phyloP scores from a whole-genome alignment of 2,329 filamentous ascomycete species.

The Thielaviopsis ethacetica region DNA sequence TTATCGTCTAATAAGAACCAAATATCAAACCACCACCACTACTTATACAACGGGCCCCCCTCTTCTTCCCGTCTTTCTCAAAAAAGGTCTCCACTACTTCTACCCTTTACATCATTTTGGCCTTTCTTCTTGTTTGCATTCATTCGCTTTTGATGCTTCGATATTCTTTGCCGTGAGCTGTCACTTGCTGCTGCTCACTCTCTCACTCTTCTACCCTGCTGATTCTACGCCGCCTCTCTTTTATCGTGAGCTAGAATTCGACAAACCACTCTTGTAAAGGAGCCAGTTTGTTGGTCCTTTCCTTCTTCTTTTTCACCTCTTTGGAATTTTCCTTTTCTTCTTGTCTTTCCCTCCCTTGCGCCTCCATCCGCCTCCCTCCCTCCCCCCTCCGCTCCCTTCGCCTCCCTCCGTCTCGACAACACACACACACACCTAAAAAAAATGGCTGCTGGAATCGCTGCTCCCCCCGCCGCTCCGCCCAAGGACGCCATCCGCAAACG shows the following conservation, averaged over 20 bases:
- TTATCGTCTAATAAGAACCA: background rate
- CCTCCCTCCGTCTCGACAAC: background rate
- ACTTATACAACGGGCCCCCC: too few relatives aligned
- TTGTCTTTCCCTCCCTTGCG: background rate
- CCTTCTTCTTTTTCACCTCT: background rate
- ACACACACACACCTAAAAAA: background rate
- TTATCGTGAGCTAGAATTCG: too few relatives aligned
- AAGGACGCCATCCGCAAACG: conserved; percentile 39
- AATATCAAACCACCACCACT: too few relatives aligned
- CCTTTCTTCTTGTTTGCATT: background rate
- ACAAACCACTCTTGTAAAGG: too few relatives aligned
- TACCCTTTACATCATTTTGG: background rate
- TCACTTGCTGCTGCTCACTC: background rate
- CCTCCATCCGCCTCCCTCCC: background rate
- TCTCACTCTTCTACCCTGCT: background rate
- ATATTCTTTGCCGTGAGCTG: background rate
- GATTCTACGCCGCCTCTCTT: background rate
- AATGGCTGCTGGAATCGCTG: conserved; percentile 27
- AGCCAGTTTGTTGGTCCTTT: background rate
- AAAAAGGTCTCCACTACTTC: background rate
- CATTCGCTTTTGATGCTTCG: background rate
- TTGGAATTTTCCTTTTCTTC: background rate
- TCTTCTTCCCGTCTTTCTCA: too few relatives aligned
- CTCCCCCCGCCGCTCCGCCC: conserved; percentile 28
- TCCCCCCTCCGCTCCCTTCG: background rate